phyloP scores from a whole-genome alignment of 2,329 filamentous ascomycete genomes.

The Penicillium polonicum region DNA sequence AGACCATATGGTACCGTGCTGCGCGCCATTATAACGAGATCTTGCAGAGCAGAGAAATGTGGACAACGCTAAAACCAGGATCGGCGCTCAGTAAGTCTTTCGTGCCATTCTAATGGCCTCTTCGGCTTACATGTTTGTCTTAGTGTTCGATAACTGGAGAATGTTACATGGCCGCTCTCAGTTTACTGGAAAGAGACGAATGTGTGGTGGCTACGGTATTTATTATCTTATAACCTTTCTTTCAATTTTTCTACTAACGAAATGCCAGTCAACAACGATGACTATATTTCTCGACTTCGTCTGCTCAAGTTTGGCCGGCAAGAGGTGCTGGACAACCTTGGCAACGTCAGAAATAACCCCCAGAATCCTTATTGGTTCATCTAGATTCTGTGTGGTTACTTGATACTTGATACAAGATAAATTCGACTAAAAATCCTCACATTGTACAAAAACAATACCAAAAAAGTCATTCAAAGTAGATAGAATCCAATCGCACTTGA shows the following conservation, averaged over 20 bases:
- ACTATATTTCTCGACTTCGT: slow-evolving; percentile 74
- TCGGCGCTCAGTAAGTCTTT: slow-evolving; percentile 66
- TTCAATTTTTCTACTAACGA: slow-evolving; percentile 2
- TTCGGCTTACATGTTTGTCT: slow-evolving; percentile 1
- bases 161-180: slow-evolving; percentile 81
- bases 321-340: slow-evolving; percentile 34
- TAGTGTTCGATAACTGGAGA: slow-evolving; percentile 95
- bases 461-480: neutral
- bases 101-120: neutral
- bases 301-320: slow-evolving; percentile 62
- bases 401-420: neutral
- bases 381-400: neutral
- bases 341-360: slow-evolving; percentile 13
- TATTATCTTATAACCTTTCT: slow-evolving; percentile 23
- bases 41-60: slow-evolving; percentile 68
- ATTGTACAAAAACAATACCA: neutral
- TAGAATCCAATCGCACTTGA: neutral
- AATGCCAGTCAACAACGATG: slow-evolving; percentile 69
- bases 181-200: slow-evolving; percentile 79
- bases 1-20: slow-evolving; percentile 72
- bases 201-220: slow-evolving; percentile 90
- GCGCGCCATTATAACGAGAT: slow-evolving; percentile 72
- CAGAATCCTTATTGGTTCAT: slow-evolving; percentile 15
- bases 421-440: neutral
- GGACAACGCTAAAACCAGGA: slow-evolving; percentile 79